Conservation (phyloP, 2,329 filamentous ascomycete genomes). For the Tricladium varicosporioides region DNA sequence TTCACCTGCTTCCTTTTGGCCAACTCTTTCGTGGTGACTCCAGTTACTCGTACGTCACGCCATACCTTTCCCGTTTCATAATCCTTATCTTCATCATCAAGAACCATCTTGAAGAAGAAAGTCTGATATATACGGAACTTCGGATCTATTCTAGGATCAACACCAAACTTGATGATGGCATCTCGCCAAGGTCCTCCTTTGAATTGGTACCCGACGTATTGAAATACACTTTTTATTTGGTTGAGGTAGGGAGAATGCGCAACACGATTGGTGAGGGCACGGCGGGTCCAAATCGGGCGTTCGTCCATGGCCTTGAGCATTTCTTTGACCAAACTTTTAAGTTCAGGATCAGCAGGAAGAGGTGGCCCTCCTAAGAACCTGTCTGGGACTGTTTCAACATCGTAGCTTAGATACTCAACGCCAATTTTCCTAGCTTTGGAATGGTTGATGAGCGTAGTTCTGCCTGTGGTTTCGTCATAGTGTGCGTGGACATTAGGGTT, state of each 20-base stretch:
- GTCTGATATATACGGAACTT: constrained; percentile 84
- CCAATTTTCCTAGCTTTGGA: constrained; percentile 22
- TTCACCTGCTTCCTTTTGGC: constrained; percentile 21
- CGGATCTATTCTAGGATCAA: constrained; percentile 79
- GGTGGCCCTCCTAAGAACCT: constrained; percentile 7
- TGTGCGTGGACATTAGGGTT: constrained; percentile 63
- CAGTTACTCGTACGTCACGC: too few relatives aligned
- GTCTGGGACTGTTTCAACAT: constrained; percentile 22
- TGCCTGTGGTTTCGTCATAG: constrained; percentile 33
- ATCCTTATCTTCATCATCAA: constrained; percentile 25
- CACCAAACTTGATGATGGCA: constrained; percentile 77
- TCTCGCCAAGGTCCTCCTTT: constrained; percentile 90
- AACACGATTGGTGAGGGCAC: constrained; percentile 75
- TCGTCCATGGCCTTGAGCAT: constrained; percentile 66
- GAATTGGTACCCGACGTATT: constrained; percentile 90
- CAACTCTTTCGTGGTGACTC: not conserved
- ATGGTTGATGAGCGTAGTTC: constrained; percentile 30
- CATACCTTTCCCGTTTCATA: too few relatives aligned
- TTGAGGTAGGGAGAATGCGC: constrained; percentile 49
- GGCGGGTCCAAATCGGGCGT: constrained; percentile 83
- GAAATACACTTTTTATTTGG: constrained; percentile 70
- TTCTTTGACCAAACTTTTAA: constrained; percentile 62
- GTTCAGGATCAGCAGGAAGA: constrained; percentile 44
- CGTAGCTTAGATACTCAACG: constrained; percentile 24
- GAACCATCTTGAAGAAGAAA: constrained; percentile 72